Evolutionary conservation across 257 asterid genomes (phyloP).

Genomic region (Pogostemon cablin): DNA sequence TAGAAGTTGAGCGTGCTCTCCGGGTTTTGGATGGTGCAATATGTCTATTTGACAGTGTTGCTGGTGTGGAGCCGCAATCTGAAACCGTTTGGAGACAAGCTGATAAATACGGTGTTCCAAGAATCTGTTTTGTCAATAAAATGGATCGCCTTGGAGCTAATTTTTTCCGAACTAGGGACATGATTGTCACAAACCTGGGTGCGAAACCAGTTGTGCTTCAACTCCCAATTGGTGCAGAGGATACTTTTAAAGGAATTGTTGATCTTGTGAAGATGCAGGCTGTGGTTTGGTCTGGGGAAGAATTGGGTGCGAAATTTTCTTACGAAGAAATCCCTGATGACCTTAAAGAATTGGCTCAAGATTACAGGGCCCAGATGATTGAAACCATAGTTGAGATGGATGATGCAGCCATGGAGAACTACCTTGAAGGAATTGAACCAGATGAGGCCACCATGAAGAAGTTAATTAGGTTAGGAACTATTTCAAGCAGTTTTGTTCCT

Average conservation of each 20-base stretch:
- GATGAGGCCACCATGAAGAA: constrained; percentile 73
- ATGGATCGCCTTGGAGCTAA: constrained; percentile 99
- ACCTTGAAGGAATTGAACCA: constrained; percentile 88
- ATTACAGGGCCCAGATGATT: constrained; percentile 68
- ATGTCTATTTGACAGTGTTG: constrained; percentile 96
- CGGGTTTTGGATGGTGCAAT: constrained; percentile 95
- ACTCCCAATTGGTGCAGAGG: constrained; percentile 88
- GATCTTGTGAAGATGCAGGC: constrained; percentile 93
- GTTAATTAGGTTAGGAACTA: constrained; percentile 77
- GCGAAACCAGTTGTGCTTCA: constrained; percentile 92
- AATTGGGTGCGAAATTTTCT: constrained; percentile 90
- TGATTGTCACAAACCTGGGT: constrained; percentile 87
- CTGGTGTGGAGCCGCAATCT: constrained; percentile 98
- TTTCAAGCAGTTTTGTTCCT: constrained; percentile 68
- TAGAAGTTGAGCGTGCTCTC: constrained; percentile 96
- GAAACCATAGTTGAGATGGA: constrained; percentile 79
- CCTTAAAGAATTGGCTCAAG: constrained; percentile 71
- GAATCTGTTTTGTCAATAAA: constrained; percentile 95
- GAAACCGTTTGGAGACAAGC: constrained; percentile 99
- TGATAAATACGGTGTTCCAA: constrained; percentile 93
- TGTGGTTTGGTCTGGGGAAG: constrained; percentile 86
- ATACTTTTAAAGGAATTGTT: constrained; percentile 73
- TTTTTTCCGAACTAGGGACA: constrained; percentile 88
- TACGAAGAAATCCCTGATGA: constrained; percentile 79
- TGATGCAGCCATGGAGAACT: constrained; percentile 85